Base-by-base conservation (phyloP, 78 protist genomes). In the Diacronema lutheri region DNA sequence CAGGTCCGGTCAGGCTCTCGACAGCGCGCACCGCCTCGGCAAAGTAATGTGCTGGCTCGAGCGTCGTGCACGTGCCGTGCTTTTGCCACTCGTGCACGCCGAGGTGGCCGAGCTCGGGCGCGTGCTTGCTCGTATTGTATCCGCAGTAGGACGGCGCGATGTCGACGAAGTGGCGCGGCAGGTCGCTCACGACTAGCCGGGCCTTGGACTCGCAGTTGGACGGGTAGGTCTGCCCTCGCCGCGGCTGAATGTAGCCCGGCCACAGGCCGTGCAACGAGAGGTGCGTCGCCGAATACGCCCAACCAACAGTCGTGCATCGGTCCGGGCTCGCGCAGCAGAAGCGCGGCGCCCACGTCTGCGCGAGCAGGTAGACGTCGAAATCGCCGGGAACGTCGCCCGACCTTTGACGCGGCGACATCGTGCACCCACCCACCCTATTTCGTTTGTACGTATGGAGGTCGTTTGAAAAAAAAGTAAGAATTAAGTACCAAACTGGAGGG, bases 71-170 rank as follows among this genome's bases (percentile, higher is more conserved):
- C 11, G 82, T 76, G 33, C 82, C 82, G 44, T 76, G 82, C 65
- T 76, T 76, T 7, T 11, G 4, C 82, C 82, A 76, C 82, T 76
- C 82, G 44, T 76, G 82, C 82, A 33, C 37, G n/a, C 40, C 76
- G 7, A 68, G 76, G n/a, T 11, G 29, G 76, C 76, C 76, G 33
- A 71, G 55, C 57, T 71, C 58, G 11, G 79, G 55, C 6, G 10
- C 0, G 35, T 71, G 79, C 79, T 71, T 31, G 21, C 0, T 20
- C 4, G 57, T 26, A 20, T 71, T 41, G 55, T 56, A 71, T 21
- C 1, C 11, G 31, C 31, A 21, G 23, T 19, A 71, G 12, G 79
- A 38, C 0, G 79, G 79, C 23, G 79, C 79, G 26, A 71, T 2
- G 79, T 71, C 79, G 35, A 71, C 41, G 79, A 38, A 71, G n/a